A percentile compares a stretch with the other conserved stretches of the same genome.
These are phyloP conservation scores for Ophiostoma pallidulum DNA, from an alignment of 2,329 filamentous ascomycete genomes.

Conservation along the genomic window DNA sequence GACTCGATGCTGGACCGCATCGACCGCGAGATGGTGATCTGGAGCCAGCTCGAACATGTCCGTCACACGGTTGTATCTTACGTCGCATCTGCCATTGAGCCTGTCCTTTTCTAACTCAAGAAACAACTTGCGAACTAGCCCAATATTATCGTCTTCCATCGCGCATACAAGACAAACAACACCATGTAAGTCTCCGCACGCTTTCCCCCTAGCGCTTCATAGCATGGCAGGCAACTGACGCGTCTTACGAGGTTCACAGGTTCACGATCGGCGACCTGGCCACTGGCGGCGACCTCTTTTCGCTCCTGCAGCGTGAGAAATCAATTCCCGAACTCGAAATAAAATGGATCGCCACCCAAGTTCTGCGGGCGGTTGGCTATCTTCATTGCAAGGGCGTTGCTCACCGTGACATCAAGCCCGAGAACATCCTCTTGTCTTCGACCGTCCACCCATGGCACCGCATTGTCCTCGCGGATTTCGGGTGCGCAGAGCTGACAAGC, in stretches of 20 bases:
- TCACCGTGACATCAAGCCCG: constrained; percentile 46
- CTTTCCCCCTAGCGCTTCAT: not conserved
- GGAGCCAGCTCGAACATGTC: constrained; percentile 46
- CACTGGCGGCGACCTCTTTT: constrained; percentile 44
- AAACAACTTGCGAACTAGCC: too few species aligned
- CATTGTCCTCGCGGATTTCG: constrained; percentile 44
- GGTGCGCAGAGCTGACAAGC: constrained; percentile 34
- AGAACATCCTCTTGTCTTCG: constrained; percentile 42
- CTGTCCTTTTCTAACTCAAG: too few species aligned
- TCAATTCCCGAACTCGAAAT: constrained; percentile 32
- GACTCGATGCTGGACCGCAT: constrained; percentile 27
- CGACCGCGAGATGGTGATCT: constrained; percentile 41
- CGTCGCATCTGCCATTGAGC: too few species aligned
- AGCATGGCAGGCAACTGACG: too few species aligned
- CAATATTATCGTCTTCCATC: constrained; percentile 43
- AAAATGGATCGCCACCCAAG: constrained; percentile 37
- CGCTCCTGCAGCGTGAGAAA: constrained; percentile 32
- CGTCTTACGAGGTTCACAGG: too few species aligned
- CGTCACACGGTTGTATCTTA: constrained; percentile 16
- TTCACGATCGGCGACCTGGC: constrained; percentile 51
- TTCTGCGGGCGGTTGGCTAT: constrained; percentile 36
- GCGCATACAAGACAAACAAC: constrained; percentile 39
- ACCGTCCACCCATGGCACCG: constrained; percentile 35
- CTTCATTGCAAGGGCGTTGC: constrained; percentile 41
- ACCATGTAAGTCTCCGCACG: constrained; percentile 33